Evolutionary conservation across 2,329 filamentous ascomycete genomes (phyloP).

Genomic region (Fusarium sublunatum): DNA sequence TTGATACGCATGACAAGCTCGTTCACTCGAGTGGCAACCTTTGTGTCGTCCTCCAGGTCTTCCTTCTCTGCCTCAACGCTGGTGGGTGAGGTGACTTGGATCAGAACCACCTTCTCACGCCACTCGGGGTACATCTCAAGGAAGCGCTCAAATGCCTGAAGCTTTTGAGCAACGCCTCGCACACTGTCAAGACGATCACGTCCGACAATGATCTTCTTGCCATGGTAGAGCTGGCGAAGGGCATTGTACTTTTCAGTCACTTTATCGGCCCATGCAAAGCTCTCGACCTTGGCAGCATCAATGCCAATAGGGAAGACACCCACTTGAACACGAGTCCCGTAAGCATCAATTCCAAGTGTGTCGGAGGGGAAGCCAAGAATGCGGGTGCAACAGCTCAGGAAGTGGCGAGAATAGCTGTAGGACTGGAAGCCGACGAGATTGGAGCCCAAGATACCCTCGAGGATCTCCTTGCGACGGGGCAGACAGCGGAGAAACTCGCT

Average conservation of each 20-base stretch:
- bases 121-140: constrained; percentile 91
- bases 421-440: constrained; percentile 97
- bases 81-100: constrained; percentile 93
- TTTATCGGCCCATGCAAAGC: constrained; percentile 76
- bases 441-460: constrained; percentile 88
- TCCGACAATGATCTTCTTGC: constrained; percentile 94
- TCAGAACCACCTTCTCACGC: constrained; percentile 90
- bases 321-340: constrained; percentile 87
- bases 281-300: constrained; percentile 82
- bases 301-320: constrained; percentile 97
- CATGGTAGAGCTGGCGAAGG: constrained; percentile 81
- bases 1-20: constrained; percentile 94
- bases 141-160: constrained; percentile 94
- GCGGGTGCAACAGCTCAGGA: constrained; percentile 91
- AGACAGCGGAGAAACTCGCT: constrained; percentile 94
- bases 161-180: constrained; percentile 92
- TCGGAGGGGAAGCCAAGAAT: constrained; percentile 92
- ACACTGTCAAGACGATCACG: constrained; percentile 94
- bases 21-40: constrained; percentile 88
- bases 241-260: constrained; percentile 78
- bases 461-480: constrained; percentile 86
- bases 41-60: constrained; percentile 72
- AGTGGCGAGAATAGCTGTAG: constrained; percentile 94
- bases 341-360: constrained; percentile 85
- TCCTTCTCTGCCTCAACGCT: constrained; percentile 82